Base-by-base conservation (phyloP, 2,329 filamentous ascomycete species). In the Arthrocladium fulminans region DNA sequence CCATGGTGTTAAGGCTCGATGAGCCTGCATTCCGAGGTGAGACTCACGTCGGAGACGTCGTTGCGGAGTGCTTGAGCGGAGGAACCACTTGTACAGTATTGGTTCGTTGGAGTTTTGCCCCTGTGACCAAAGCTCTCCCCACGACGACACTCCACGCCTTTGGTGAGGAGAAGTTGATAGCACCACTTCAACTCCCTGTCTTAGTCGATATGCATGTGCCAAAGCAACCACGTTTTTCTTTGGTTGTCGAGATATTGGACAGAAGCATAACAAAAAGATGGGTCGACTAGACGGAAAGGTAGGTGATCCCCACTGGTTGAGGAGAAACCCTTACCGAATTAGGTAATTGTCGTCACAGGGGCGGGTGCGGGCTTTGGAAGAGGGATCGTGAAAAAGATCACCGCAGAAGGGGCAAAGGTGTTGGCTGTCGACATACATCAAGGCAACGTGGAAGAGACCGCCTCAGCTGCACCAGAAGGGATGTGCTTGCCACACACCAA, bases 81-180 rank as follows among this genome's bases (percentile, higher is more conserved):
- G 34, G 29, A n/a, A n/a, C n/a, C n/a, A 29, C 27, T 7, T 29
- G 32, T 8, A n/a, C 6, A 8, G 32, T 7, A 35, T n/a, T n/a
- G n/a, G n/a, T n/a, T n/a, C n/a, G n/a, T n/a, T n/a, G n/a, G n/a
- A n/a, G n/a, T n/a, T n/a, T n/a, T n/a, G n/a, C n/a, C n/a, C 32
- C 32, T 35, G 32, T 35, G 32, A 35, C 13, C 32, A 8, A 15
- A 9, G 17, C 32, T 9, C 17, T 35, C 32, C 32, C 32, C 32
- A 35, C 6, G 32, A n/a, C 17, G 13, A 7, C 6, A 35, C 32
- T 35, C 32, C 32, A 35, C 32, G 27, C 7, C 13, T 35, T 35
- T 15, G 17, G 22, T 41, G 38, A 41, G 19, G 38, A 23, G 20
- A 23, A 23, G 38, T 8, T 76, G 79, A 54, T 6, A n/a, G 17